phyloP scores from a whole-genome alignment of 2,329 filamentous ascomycete species.

The Aspergillus jensenii region DNA sequence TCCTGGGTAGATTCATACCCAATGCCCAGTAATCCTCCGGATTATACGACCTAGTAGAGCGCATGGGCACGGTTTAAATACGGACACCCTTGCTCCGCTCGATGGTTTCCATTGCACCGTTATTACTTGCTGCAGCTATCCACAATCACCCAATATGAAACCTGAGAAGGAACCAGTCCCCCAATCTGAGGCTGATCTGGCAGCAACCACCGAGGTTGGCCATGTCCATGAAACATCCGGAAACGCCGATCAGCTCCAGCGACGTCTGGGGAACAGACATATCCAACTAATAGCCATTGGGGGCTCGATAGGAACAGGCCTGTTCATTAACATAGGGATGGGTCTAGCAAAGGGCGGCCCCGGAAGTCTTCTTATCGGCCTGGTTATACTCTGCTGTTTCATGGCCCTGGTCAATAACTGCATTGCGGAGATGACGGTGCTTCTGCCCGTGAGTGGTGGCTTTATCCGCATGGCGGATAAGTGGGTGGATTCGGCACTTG shows the following conservation, averaged over 20 bases:
- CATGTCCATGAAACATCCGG: no score
- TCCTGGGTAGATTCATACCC: no score
- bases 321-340: background rate
- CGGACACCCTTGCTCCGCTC: no score
- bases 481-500: slow-evolving; percentile 48
- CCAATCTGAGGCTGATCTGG: no score
- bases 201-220: no score
- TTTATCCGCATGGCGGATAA: slow-evolving; percentile 43
- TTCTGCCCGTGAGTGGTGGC: background rate
- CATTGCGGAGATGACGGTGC: background rate
- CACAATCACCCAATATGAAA: no score
- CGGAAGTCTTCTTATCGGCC: background rate
- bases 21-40: no score
- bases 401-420: background rate
- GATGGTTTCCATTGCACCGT: no score
- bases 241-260: background rate
- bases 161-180: no score
- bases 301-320: background rate
- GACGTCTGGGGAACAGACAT: background rate
- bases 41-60: no score
- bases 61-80: no score
- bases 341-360: background rate
- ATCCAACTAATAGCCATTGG: background rate
- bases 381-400: background rate
- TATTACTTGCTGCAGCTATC: no score